Evolutionary conservation across 768 basidiomycete genomes (phyloP).

Genomic region (Trametes cinnabarina): DNA sequence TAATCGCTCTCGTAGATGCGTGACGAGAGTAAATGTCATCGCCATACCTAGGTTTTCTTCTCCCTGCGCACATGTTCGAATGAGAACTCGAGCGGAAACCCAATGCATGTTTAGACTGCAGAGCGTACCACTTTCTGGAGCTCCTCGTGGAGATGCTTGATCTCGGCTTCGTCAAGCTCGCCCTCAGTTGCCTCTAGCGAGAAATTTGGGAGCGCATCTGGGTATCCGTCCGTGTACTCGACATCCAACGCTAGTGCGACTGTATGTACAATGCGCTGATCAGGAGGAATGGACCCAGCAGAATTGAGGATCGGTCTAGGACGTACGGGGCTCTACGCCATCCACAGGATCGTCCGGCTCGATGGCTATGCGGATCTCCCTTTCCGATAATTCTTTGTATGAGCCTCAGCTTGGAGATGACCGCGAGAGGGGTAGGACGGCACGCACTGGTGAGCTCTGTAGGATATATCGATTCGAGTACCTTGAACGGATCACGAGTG

Average conservation of each 20-base stretch:
- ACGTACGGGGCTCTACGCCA: constrained; percentile 57
- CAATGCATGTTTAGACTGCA: background rate
- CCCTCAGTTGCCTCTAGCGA: constrained; percentile 59
- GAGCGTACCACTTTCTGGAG: constrained; percentile 54
- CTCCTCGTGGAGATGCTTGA: constrained; percentile 51
- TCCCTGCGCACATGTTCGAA: constrained; percentile 43
- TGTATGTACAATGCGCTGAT: no score
- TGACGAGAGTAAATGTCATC: constrained; percentile 94
- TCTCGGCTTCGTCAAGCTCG: constrained; percentile 59
- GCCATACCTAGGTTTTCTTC: constrained; percentile 92
- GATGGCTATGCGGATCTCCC: constrained; percentile 76
- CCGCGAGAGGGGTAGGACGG: constrained; percentile 27
- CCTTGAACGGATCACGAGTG: constrained; percentile 42
- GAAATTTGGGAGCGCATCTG: constrained; percentile 76
- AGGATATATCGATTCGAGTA: constrained; percentile 94
- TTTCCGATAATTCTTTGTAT: constrained; percentile 79
- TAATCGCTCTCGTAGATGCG: constrained; percentile 78
- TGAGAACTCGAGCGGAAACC: background rate
- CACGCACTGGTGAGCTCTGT: constrained; percentile 88
- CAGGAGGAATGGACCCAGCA: no score
- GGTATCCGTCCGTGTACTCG: constrained; percentile 79
- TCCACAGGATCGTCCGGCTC: constrained; percentile 81
- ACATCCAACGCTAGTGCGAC: constrained; percentile 75
- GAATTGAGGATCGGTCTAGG: no score
- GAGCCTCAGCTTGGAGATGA: constrained; percentile 46